Percentiles rank a stretch among this genome's conserved stretches.
Conservation (phyloP, 441 rosid species). For the Corymbia citriodora region DNA sequence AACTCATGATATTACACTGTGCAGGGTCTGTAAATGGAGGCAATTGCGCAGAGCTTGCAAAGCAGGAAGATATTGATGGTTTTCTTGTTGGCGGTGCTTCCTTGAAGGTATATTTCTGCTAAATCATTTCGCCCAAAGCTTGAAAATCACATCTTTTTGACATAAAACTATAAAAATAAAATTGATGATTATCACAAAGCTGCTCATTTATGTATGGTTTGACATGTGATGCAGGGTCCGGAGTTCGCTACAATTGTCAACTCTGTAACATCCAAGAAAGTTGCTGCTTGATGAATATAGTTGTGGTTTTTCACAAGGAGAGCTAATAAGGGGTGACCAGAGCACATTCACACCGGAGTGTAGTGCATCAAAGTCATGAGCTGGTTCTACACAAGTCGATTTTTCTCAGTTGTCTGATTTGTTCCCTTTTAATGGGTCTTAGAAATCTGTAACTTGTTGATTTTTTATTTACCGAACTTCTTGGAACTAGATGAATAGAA, state of each 20-base stretch:
- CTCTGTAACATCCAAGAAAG: constrained; percentile 84
- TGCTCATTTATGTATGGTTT: neutral
- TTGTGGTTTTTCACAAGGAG: neutral
- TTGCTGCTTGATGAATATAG: constrained; percentile 53
- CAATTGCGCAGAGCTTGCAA: constrained; percentile 90
- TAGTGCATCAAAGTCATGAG: constrained; percentile 6
- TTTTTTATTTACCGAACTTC: neutral
- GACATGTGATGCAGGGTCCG: constrained; percentile 59
- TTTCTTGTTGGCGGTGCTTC: constrained; percentile 99
- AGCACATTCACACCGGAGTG: constrained; percentile 13
- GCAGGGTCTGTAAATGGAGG: constrained; percentile 93
- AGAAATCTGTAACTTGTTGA: neutral
- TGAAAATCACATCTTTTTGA: neutral
- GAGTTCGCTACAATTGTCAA: constrained; percentile 94
- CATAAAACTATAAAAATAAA: neutral
- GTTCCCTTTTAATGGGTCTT: neutral
- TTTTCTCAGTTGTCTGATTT: constrained; percentile 14
- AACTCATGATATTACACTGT: neutral
- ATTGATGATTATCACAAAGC: neutral
- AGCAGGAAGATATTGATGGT: constrained; percentile 95
- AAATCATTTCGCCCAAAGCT: neutral
- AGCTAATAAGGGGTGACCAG: constrained; percentile 17
- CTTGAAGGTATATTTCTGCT: constrained; percentile 53
- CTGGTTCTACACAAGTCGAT: constrained; percentile 9
- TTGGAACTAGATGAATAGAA: neutral